Evolutionary conservation across 345 rosid species (phyloP).

Genomic region (Theobroma cacao): DNA sequence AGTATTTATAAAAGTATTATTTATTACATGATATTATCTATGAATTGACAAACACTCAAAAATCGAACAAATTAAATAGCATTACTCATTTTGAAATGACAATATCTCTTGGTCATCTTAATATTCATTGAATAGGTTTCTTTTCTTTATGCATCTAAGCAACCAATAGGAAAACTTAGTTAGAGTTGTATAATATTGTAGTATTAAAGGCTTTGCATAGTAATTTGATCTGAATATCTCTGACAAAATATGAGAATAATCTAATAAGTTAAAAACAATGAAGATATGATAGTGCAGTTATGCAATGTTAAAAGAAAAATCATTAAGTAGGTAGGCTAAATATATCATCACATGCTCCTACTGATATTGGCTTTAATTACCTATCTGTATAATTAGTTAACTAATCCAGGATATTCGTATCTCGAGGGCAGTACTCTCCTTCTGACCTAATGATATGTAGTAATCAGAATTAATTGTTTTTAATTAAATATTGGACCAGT

Average conservation of each 20-base stretch:
- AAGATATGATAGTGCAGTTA: background rate
- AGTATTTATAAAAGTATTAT: too few relatives aligned
- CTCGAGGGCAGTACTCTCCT: constrained; percentile 16
- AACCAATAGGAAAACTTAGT: background rate
- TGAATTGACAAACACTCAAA: background rate
- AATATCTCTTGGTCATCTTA: too few relatives aligned
- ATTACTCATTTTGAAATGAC: too few relatives aligned
- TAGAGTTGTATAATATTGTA: background rate
- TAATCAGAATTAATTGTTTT: constrained; percentile 13
- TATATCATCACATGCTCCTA: constrained; percentile 34
- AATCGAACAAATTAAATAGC: too few relatives aligned
- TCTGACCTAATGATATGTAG: background rate
- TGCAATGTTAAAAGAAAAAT: background rate
- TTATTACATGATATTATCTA: too few relatives aligned
- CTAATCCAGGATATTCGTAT: constrained; percentile 21
- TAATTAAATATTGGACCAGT: constrained; percentile 6
- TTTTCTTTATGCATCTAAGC: too few relatives aligned
- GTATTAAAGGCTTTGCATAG: background rate
- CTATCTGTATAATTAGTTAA: constrained; percentile 9
- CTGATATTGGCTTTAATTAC: constrained; percentile 17
- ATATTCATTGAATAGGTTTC: background rate
- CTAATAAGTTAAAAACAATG: background rate
- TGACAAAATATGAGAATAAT: background rate
- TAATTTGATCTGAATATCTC: background rate
- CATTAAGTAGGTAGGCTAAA: constrained; percentile 21